These are phyloP conservation scores for Boletus fagicola DNA, from an alignment of 768 basidiomycete species.

Conservation along the genomic window DNA sequence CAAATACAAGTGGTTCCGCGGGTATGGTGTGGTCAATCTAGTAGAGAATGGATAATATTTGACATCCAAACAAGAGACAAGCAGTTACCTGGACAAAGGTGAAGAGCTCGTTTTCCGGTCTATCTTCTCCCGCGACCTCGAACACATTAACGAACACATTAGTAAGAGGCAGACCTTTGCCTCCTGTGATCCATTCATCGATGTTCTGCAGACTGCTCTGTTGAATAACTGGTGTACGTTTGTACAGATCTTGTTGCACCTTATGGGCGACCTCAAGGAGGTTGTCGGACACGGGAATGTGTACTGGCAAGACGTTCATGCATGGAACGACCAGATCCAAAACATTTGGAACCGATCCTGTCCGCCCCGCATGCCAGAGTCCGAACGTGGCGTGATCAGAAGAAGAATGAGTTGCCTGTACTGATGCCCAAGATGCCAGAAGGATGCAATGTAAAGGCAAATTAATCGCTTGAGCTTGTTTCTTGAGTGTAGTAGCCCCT, in stretches of 20 bases:
- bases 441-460: constrained; percentile 42
- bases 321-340: constrained; percentile 44
- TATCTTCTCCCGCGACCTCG: constrained; percentile 32
- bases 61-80: neutral
- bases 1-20: neutral
- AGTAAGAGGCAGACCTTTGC: constrained; percentile 32
- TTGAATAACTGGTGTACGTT: constrained; percentile 39
- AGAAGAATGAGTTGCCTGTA: constrained; percentile 35
- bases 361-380: constrained; percentile 48
- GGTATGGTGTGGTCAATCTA: constrained; percentile 41
- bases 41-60: neutral
- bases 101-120: constrained; percentile 22
- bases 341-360: constrained; percentile 34
- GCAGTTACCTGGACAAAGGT: constrained; percentile 36
- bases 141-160: constrained; percentile 48
- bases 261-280: constrained; percentile 30
- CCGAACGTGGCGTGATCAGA: constrained; percentile 38
- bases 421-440: constrained; percentile 43
- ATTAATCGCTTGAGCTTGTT: constrained; percentile 37
- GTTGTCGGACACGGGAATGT: constrained; percentile 23
- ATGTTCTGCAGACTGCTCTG: constrained; percentile 40
- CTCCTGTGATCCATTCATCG: constrained; percentile 36
- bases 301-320: constrained; percentile 44
- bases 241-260: constrained; percentile 37
- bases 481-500: constrained; percentile 43